A percentile compares a stretch with the other conserved stretches of the same genome.
phyloP scores from a whole-genome alignment of 2,329 filamentous ascomycete species.

The Fusarium camptoceras region DNA sequence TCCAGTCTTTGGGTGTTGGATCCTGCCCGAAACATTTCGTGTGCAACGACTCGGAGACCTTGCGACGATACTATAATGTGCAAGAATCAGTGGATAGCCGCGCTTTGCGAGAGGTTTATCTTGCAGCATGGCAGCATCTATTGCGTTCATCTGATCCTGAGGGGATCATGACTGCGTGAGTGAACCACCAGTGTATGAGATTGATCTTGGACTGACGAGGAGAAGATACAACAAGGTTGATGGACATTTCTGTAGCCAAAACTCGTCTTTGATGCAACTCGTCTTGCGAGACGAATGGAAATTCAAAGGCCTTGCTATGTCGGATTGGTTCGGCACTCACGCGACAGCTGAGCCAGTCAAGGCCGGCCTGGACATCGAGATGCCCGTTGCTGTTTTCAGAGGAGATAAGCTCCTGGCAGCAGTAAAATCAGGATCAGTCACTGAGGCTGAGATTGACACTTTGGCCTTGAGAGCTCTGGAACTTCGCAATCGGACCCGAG shows the following conservation, averaged over 20 bases:
- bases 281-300: slow-evolving; percentile 31
- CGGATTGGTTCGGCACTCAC: slow-evolving; percentile 39
- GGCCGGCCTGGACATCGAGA: slow-evolving; percentile 32
- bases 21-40: slow-evolving; percentile 32
- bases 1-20: slow-evolving; percentile 20
- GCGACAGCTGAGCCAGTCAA: slow-evolving; percentile 5
- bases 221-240: slow-evolving; percentile 37
- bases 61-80: slow-evolving; percentile 27
- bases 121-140: slow-evolving; percentile 32
- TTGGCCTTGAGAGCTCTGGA: slow-evolving; percentile 3
- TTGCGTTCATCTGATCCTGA: slow-evolving; percentile 18
- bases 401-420: slow-evolving; percentile 18
- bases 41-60: slow-evolving; percentile 31
- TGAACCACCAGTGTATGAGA: fast-evolving
- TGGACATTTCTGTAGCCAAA: slow-evolving; percentile 20
- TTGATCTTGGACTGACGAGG: not conserved
- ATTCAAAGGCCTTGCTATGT: slow-evolving; percentile 29
- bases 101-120: slow-evolving; percentile 28
- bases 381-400: slow-evolving; percentile 32
- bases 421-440: not conserved
- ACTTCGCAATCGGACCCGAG: slow-evolving; percentile 15
- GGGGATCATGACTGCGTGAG: slow-evolving; percentile 36
- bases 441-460: slow-evolving; percentile 7
- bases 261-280: not conserved
- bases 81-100: slow-evolving; percentile 10